Base-by-base conservation (phyloP, 805 yeast species). In the Sungouiozyma intestinalis region DNA sequence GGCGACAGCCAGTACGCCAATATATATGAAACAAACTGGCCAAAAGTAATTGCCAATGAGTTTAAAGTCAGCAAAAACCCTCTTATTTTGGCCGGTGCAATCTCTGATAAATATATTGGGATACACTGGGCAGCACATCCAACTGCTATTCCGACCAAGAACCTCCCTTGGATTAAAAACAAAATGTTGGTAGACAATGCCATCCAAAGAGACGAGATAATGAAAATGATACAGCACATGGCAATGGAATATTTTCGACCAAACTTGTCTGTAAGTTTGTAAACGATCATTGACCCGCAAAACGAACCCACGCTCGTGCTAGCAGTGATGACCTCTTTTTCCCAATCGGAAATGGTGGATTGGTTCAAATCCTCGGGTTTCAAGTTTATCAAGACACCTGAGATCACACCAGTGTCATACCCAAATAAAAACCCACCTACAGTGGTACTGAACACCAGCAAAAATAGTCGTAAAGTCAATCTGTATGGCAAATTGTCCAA, bases 61-160 rank as follows among this genome's bases (percentile, higher is more conserved):
- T 66, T 66, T 40, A 67, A 51, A 7, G 69, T 64, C 41, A 65
- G 49, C 35, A 67, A 50, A 2, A 59, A 54, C 2, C 73, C 72
- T 49, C 73, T 60, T 9, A 56, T 54, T 17, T 51, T 58, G 3
- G 69, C 58, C 2, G 74, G 73, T 3, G 73, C 64, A 20, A 74
- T 62, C 53, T 76, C 82, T 18, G 77, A 69, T 13, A 76, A 62
- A 52, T 72, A 76, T 13, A 74, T 67, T 0, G 81, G 90, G 2
- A 79, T 76, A 34, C 79, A 67, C 51, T 81, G 82, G 0, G 87
- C 74, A 4, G 83, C 80, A 20, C 74, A 72, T 14, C 92, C 92
- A 18, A 83, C 78, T 7, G 82, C 86, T 19, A 79, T 52, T n/a
- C 88, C 88, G 14, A 82, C 73, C 27, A 78, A 57, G 24, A 74